Evolutionary conservation across 306 rosid genomes (phyloP).

Genomic region (Quercus gilva): DNA sequence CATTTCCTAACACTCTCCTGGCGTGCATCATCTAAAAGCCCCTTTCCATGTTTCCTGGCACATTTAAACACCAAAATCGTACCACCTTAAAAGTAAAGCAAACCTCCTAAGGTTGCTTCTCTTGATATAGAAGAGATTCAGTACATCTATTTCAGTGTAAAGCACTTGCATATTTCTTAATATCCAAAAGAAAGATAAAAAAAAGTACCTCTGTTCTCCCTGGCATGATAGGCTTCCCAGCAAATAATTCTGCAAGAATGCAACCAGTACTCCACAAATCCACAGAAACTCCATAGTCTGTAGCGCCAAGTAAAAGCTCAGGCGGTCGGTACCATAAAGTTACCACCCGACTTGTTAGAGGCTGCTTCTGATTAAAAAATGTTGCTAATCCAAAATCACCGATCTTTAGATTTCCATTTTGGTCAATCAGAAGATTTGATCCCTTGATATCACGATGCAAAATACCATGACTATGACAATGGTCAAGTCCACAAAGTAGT

Average conservation of each 20-base stretch:
- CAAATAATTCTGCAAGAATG: slow-evolving; percentile 75
- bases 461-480: slow-evolving; percentile 73
- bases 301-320: slow-evolving; percentile 82
- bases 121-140: neutral
- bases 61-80: neutral
- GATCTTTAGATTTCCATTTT: slow-evolving; percentile 69
- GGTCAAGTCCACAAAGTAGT: slow-evolving; percentile 73
- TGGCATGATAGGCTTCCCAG: slow-evolving; percentile 85
- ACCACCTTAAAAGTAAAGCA: neutral
- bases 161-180: neutral
- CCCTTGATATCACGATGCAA: slow-evolving; percentile 91
- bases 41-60: neutral
- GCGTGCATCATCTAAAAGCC: neutral
- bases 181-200: slow-evolving; percentile 10
- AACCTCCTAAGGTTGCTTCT: neutral
- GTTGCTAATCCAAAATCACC: slow-evolving; percentile 88
- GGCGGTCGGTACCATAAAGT: slow-evolving; percentile 95
- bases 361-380: slow-evolving; percentile 46
- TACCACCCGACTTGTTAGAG: slow-evolving; percentile 86
- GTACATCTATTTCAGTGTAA: slow-evolving; percentile 3
- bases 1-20: neutral
- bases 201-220: slow-evolving; percentile 87
- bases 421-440: slow-evolving; percentile 69
- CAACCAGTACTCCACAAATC: slow-evolving; percentile 95
- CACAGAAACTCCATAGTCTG: slow-evolving; percentile 65